Base-by-base conservation (phyloP, 768 basidiomycete genomes). In the Leccinum boreale region DNA sequence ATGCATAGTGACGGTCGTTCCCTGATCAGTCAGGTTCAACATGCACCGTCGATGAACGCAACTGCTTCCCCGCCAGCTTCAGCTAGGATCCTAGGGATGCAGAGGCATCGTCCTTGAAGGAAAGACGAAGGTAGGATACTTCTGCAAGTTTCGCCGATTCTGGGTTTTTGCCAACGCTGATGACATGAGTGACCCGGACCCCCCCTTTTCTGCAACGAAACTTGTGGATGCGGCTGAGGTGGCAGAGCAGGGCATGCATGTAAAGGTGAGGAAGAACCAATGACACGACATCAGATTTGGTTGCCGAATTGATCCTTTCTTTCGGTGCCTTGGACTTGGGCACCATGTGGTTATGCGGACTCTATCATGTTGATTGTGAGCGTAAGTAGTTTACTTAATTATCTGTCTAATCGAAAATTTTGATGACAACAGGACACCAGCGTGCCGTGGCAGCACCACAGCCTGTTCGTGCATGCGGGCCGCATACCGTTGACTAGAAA, bases 91-190 rank as follows among this genome's bases (percentile, higher is more conserved):
- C 26, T 26, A 26, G 26, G 26, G 62, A 15, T 1, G 60, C 60
- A 24, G 31, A 29, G 39, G 50, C 50, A 31, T 61, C 54, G 4
- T 61, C 60, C 0, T 62, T 55, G 50, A 61, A 50, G 4, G 46
- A 29, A 42, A 61, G 46, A 36, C 55, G 50, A 11, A 62, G 54
- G 21, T 62, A 61, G 50, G 39, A 24, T n/a, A 61, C 5, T 2
- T 7, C 24, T 12, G 62, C 60, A 2, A 49, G 19, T 15, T 21
- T 52, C 26, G 55, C 26, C 26, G 6, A 57, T 0, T 2, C 1
- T 17, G 60, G 60, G 14, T 21, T 61, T 21, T 45, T 61, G 3
- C 60, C 60, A 2, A 61, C 50, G 15, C 55, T 62, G 55, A 61
- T 49, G 42, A 61, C 26, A 17, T 61, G 60, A 24, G 60, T 62